Conservation (phyloP, 352 stramenopile genomes). For the Phytophthora colocasiae region DNA sequence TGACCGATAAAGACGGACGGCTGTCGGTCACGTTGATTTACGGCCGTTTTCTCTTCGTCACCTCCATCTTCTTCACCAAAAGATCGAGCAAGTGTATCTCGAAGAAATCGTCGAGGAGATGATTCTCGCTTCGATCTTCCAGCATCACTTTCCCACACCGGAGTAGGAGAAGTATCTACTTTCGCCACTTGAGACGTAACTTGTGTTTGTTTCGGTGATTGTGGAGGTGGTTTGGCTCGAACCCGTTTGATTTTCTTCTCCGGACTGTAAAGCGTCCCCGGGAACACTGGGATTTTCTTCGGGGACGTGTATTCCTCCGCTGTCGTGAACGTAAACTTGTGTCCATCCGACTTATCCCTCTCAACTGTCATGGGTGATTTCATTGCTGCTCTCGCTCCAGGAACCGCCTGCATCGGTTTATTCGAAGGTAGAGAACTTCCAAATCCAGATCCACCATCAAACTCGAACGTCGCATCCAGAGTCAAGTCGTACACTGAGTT, state of each 20-base stretch:
- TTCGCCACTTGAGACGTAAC: conserved; percentile 13
- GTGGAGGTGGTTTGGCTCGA: conserved; percentile 19
- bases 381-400: conserved; percentile 21
- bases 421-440: conserved; percentile 65
- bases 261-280: conserved; percentile 63
- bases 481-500: conserved; percentile 57
- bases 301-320: conserved; percentile 73
- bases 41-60: conserved; percentile 23
- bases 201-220: conserved; percentile 24
- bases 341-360: conserved; percentile 17
- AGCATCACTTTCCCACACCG: conserved; percentile 18
- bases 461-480: conserved; percentile 73
- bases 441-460: conserved; percentile 73
- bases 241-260: conserved; percentile 39
- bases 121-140: conserved; percentile 56
- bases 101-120: conserved; percentile 72
- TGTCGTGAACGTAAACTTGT: conserved; percentile 80
- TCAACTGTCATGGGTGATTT: conserved; percentile 24
- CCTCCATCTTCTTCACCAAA: conserved; percentile 29
- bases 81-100: conserved; percentile 52
- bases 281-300: conserved; percentile 82
- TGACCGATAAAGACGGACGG: conserved; percentile 54
- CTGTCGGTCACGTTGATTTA: conserved; percentile 39
- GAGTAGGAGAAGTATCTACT: conserved; percentile 8
- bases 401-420: conserved; percentile 53